These are phyloP conservation scores for Fusarium sp. DNA, from an alignment of 2,329 filamentous ascomycete genomes.

Conservation along the genomic window DNA sequence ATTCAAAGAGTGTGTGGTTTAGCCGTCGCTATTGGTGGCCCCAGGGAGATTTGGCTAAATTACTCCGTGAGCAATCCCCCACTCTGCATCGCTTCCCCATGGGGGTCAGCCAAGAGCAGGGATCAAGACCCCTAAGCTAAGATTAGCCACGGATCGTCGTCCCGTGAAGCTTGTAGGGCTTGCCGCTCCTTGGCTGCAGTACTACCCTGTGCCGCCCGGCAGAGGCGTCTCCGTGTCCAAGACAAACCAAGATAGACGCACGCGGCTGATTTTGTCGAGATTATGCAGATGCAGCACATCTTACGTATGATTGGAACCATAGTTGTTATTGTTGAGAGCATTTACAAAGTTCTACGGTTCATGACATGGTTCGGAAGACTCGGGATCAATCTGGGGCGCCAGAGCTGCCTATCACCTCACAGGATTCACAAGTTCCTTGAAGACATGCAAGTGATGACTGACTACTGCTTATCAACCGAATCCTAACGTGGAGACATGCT, in stretches of 20 bases:
- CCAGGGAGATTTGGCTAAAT: conserved; percentile 17
- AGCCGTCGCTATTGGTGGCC: conserved; percentile 1
- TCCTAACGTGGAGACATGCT: not conserved
- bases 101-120: conserved; percentile 3
- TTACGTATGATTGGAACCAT: not conserved
- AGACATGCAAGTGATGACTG: not conserved
- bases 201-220: conserved; percentile 13
- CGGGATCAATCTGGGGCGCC: conserved; percentile 13
- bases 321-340: not conserved
- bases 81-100: conserved; percentile 15
- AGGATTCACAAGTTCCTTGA: conserved; percentile 7
- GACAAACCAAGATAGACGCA: not conserved
- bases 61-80: not conserved
- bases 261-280: not conserved
- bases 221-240: conserved; percentile 5
- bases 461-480: conserved; percentile 4
- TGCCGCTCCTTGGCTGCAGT: not conserved
- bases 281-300: not conserved
- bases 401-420: conserved; percentile 3
- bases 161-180: conserved; percentile 1
- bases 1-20: not conserved
- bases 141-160: not conserved
- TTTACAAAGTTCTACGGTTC: not conserved
- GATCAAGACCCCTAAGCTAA: not conserved
- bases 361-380: conserved; percentile 17